phyloP scores from a whole-genome alignment of 2,329 filamentous ascomycete species.

The Colletotrichum orbiculare region DNA sequence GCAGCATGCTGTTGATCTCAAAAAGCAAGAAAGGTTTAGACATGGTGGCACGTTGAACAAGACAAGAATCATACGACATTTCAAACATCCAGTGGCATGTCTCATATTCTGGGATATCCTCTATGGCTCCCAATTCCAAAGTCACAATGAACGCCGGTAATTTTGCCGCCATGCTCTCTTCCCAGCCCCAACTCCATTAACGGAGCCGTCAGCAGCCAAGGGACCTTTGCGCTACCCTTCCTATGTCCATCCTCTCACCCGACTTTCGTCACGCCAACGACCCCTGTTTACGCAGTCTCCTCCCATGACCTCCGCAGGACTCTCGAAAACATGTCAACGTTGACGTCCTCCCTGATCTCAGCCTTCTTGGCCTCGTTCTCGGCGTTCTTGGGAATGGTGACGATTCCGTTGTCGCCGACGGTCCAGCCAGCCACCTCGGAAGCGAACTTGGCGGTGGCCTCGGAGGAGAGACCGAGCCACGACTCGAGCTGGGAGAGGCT shows the following conservation, averaged over 20 bases:
- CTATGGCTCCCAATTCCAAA: constrained; percentile 38
- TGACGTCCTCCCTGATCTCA: constrained; percentile 94
- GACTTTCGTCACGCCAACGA: background rate
- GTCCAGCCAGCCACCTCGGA: constrained; percentile 89
- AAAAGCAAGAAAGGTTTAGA: constrained; percentile 1
- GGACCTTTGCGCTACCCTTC: constrained; percentile 12
- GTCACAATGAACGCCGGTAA: constrained; percentile 38
- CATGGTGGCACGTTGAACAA: constrained; percentile 4
- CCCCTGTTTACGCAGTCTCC: constrained; percentile 69
- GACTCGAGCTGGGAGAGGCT: constrained; percentile 74
- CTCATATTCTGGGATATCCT: constrained; percentile 38
- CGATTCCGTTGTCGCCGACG: constrained; percentile 72
- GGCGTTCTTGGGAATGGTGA: constrained; percentile 89
- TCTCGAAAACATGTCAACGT: constrained; percentile 85
- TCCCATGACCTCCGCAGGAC: constrained; percentile 89
- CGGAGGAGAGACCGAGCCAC: constrained; percentile 79
- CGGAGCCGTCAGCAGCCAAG: constrained; percentile 33
- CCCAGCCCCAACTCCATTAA: constrained; percentile 35
- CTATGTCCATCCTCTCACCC: constrained; percentile 19
- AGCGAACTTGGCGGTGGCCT: constrained; percentile 80
- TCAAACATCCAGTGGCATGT: constrained; percentile 33
- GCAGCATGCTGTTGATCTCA: background rate
- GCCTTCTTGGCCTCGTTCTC: constrained; percentile 98
- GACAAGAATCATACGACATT: constrained; percentile 26
- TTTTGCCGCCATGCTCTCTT: constrained; percentile 39